Conservation (phyloP, 2,329 filamentous ascomycete species). For the Penicillium fuscoglaucum region DNA sequence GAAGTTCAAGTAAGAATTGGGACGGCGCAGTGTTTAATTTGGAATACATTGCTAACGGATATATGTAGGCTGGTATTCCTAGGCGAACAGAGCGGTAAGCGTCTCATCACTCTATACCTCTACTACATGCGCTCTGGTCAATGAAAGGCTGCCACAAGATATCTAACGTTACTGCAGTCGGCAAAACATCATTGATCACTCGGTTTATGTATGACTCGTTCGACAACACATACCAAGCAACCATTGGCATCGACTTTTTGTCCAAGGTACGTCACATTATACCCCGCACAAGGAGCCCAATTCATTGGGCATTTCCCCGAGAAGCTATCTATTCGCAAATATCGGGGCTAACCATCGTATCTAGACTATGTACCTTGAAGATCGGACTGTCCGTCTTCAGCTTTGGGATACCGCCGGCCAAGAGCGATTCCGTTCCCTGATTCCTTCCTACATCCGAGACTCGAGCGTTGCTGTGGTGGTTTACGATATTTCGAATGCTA, state of each 20-base stretch:
- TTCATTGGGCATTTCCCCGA: neutral
- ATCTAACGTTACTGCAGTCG: slow-evolving; percentile 61
- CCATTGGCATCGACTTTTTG: slow-evolving; percentile 98
- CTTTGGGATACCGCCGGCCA: slow-evolving; percentile 98
- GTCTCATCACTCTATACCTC: slow-evolving; percentile 9
- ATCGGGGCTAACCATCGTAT: slow-evolving; percentile 9
- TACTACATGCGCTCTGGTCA: slow-evolving; percentile 1
- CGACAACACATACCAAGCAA: slow-evolving; percentile 99
- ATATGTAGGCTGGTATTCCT: slow-evolving; percentile 82
- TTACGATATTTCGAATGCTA: slow-evolving; percentile 96
- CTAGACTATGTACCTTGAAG: slow-evolving; percentile 98
- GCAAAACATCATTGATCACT: slow-evolving; percentile 97
- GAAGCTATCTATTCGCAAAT: neutral
- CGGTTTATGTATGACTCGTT: slow-evolving; percentile 99
- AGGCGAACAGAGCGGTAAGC: slow-evolving; percentile 92
- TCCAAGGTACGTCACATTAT: slow-evolving; percentile 70
- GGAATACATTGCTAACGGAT: slow-evolving; percentile 28
- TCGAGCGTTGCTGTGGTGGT: slow-evolving; percentile 97
- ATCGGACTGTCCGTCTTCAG: slow-evolving; percentile 94
- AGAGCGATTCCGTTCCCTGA: slow-evolving; percentile 93
- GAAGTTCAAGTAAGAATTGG: slow-evolving; percentile 86
- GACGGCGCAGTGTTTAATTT: too few species aligned
- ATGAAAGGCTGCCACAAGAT: neutral
- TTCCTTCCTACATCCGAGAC: slow-evolving; percentile 98
- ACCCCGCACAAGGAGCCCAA: slow-evolving; percentile 2